phyloP scores from a whole-genome alignment of 2,329 filamentous ascomycete genomes.

The Aureobasidium sp. region DNA sequence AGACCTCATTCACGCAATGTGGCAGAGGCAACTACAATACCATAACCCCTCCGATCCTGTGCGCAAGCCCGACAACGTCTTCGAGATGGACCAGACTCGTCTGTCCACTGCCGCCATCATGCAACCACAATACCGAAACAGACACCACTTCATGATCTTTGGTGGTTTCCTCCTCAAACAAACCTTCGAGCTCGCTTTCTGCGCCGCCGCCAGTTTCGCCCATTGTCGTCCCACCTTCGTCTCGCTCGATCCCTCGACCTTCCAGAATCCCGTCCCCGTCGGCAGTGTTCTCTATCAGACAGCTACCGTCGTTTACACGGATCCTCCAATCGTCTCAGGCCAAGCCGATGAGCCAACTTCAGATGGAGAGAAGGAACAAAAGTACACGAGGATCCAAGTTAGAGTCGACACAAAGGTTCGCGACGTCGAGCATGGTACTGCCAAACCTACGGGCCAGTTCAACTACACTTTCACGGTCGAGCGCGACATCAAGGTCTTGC shows the following conservation, averaged over 20 bases:
- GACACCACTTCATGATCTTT: slow-evolving; percentile 71
- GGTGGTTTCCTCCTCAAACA: slow-evolving; percentile 66
- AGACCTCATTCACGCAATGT: slow-evolving; percentile 63
- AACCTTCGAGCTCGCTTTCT: slow-evolving; percentile 69
- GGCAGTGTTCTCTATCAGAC: slow-evolving; percentile 67
- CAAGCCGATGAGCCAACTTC: slow-evolving; percentile 27
- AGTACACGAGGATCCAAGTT: slow-evolving; percentile 57
- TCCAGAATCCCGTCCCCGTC: slow-evolving; percentile 66
- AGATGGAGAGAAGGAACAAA: slow-evolving; percentile 21
- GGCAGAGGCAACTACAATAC: slow-evolving; percentile 59
- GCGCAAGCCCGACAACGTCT: slow-evolving; percentile 47
- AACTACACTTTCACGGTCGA: slow-evolving; percentile 66
- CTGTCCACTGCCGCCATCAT: slow-evolving; percentile 63
- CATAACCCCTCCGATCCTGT: slow-evolving; percentile 49
- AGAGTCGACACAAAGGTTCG: slow-evolving; percentile 64
- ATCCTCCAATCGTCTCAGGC: slow-evolving; percentile 43
- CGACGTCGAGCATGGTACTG: slow-evolving; percentile 60
- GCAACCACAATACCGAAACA: slow-evolving; percentile 63
- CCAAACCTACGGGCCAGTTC: slow-evolving; percentile 63
- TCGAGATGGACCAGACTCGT: slow-evolving; percentile 54
- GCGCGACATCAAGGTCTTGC: slow-evolving; percentile 57
- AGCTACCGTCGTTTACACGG: slow-evolving; percentile 63
- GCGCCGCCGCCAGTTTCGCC: slow-evolving; percentile 61
- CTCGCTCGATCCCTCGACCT: slow-evolving; percentile 63
- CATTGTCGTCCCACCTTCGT: slow-evolving; percentile 63